Evolutionary conservation across 1,284 basidiomycete genomes (phyloP).

Genomic region (Rhodotorula sp.): DNA sequence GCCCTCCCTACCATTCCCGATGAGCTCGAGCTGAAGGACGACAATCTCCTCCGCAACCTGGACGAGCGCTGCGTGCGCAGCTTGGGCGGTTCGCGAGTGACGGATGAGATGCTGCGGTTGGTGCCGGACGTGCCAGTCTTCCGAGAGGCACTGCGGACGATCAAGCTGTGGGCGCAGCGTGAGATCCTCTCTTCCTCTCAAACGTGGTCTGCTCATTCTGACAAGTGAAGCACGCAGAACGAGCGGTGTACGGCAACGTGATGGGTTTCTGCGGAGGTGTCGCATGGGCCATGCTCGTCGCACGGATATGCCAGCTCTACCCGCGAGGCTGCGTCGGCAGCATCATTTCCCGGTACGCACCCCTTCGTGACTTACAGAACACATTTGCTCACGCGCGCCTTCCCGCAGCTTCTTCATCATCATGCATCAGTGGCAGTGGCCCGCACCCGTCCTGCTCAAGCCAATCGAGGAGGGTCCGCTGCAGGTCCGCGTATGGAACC

Average conservation of each 20-base stretch:
- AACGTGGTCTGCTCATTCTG: constrained; percentile 10
- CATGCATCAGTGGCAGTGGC: constrained; percentile 66
- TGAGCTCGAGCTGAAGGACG: constrained; percentile 83
- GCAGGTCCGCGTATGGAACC: constrained; percentile 96
- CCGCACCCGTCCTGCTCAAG: constrained; percentile 92
- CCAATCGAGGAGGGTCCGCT: constrained; percentile 94
- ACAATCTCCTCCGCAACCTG: constrained; percentile 85
- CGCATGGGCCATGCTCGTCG: constrained; percentile 97
- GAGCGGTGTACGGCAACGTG: constrained; percentile 97
- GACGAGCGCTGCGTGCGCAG: constrained; percentile 94
- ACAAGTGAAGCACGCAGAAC: constrained; percentile 38
- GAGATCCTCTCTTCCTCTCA: constrained; percentile 50
- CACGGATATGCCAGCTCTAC: constrained; percentile 97
- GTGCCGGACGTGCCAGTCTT: constrained; percentile 95
- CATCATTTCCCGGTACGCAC: constrained; percentile 83
- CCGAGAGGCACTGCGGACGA: constrained; percentile 88
- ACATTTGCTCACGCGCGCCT: constrained; percentile 7
- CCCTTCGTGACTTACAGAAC: not conserved
- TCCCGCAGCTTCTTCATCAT: constrained; percentile 36
- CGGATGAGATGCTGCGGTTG: constrained; percentile 91
- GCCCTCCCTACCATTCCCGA: constrained; percentile 84
- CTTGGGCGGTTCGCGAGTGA: constrained; percentile 93
- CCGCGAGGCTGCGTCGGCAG: constrained; percentile 91
- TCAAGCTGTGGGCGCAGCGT: constrained; percentile 98
- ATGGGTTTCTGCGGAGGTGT: constrained; percentile 98